Percentiles rank a stretch among this genome's conserved stretches.
These are phyloP conservation scores for Meira miltonrushii DNA, from an alignment of 1,284 basidiomycete species.

Conservation along the genomic window DNA sequence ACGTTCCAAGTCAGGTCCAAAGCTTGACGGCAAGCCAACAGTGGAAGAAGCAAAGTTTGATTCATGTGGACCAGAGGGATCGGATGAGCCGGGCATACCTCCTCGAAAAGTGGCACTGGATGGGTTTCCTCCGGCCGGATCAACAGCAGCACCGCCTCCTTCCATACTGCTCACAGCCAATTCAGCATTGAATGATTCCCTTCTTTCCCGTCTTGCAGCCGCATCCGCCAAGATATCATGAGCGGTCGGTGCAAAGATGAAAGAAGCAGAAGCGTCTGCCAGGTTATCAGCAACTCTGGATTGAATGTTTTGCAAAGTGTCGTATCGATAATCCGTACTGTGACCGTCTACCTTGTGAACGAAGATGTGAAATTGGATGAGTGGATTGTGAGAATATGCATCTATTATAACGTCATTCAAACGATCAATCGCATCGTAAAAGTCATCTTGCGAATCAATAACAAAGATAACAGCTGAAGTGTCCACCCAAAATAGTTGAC, in stretches of 20 bases:
- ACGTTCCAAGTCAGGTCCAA: constrained; percentile 29
- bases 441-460: constrained; percentile 77
- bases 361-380: constrained; percentile 82
- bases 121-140: neutral
- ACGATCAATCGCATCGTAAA: constrained; percentile 66
- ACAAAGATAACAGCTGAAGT: constrained; percentile 70
- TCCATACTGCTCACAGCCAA: neutral
- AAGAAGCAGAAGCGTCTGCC: constrained; percentile 26
- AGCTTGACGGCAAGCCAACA: neutral
- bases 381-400: constrained; percentile 65
- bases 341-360: constrained; percentile 93
- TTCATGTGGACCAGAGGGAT: neutral
- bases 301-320: constrained; percentile 44
- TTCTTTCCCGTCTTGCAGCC: neutral
- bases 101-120: neutral
- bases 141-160: neutral
- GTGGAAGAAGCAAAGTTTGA: neutral
- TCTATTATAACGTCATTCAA: constrained; percentile 56
- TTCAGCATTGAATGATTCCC: neutral
- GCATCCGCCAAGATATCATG: constrained; percentile 2
- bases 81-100: too few relatives aligned
- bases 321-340: constrained; percentile 81
- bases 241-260: constrained; percentile 14
- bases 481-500: constrained; percentile 25
- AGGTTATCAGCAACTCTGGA: constrained; percentile 46